phyloP scores from a whole-genome alignment of 2,329 filamentous ascomycete genomes.

The Xylariaceae sp. region DNA sequence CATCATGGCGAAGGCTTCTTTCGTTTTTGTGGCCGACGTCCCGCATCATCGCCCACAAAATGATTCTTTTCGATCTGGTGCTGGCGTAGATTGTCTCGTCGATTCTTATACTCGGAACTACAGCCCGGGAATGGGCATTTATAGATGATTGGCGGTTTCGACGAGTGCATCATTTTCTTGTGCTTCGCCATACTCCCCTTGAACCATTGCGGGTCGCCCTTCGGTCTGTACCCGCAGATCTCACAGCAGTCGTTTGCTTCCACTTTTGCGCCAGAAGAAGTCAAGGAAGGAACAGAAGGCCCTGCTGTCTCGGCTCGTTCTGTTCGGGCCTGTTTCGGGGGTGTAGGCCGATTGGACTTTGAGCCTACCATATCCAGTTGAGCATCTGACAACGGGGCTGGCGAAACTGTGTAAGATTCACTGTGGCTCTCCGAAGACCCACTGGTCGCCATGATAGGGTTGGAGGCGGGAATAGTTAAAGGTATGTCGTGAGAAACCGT shows the following conservation, averaged over 20 bases:
- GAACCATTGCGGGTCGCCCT: constrained; percentile 58
- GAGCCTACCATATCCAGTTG: constrained; percentile 8
- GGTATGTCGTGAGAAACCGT: constrained; percentile 12
- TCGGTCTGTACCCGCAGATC: constrained; percentile 54
- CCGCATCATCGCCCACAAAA: constrained; percentile 42
- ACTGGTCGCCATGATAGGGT: constrained; percentile 8
- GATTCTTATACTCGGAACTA: constrained; percentile 54
- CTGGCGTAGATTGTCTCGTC: constrained; percentile 54
- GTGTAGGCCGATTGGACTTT: constrained; percentile 16
- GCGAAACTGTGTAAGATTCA: constrained; percentile 18
- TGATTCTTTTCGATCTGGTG: constrained; percentile 57
- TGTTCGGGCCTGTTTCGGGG: constrained; percentile 11
- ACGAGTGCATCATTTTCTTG: constrained; percentile 52
- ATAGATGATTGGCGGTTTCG: constrained; percentile 49
- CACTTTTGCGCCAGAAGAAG: constrained; percentile 31
- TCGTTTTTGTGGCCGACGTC: constrained; percentile 44
- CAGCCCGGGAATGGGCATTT: constrained; percentile 53
- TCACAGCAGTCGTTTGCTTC: constrained; percentile 48
- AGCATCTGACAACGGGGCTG: constrained; percentile 17
- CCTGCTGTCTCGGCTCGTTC: constrained; percentile 12
- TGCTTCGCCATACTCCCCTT: constrained; percentile 59
- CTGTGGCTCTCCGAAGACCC: constrained; percentile 18
- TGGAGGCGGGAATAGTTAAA: constrained; percentile 2
- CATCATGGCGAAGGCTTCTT: constrained; percentile 37
- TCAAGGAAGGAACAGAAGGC: constrained; percentile 10